Evolutionary conservation across 2,329 filamentous ascomycete genomes (phyloP), one percentile per base, ranked within the genome.

Genomic region (Scopulariopsis brevicaulis): DNA sequence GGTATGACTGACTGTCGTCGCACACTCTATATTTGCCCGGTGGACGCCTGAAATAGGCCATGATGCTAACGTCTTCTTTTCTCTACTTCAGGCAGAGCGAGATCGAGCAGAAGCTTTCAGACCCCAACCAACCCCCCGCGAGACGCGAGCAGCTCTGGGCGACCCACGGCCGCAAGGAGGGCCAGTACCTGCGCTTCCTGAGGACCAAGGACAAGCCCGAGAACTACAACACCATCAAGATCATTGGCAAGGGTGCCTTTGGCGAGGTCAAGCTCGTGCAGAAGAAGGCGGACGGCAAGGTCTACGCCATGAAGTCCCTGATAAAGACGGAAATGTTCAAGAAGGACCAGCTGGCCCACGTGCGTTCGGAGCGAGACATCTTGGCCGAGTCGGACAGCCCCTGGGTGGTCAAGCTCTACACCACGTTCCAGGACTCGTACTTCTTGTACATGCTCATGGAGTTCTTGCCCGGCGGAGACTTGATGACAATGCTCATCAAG

Each of bases 401-500:
- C 5, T 99, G 94, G 94, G 90, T 99, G 18, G 94, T 99, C 66
- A 99, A 96, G 79, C 84, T 99, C 62, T 96, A 90, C 76, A 96
- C 94, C 14, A 97, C 94, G 0, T 99, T 99, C 79, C 94, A 99
- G 74, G 94, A 99, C 70, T 81, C 83, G 53, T 93, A 94, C 64
- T 99, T 96, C 76, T 78, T 99, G 40, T 99, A 99, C 77, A 94
- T 99, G 86, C 80, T 99, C 61, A 99, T 99, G 94, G 94, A 99
- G 74, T 99, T 97, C 74, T 81, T 99, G 71, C 94, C 94, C 8
- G 94, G 94, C 72, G 94, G 94, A 72, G 94, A 99, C 76, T 74
- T 99, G 71, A 99, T 99, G 94, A 99, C 94, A 3, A 99, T 99
- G 94, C 80, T 99, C 65, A 99, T 99, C 77, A 99, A 97, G 80